Conservation (phyloP, 768 basidiomycete genomes). For the Suillus fuscotomentosus region DNA sequence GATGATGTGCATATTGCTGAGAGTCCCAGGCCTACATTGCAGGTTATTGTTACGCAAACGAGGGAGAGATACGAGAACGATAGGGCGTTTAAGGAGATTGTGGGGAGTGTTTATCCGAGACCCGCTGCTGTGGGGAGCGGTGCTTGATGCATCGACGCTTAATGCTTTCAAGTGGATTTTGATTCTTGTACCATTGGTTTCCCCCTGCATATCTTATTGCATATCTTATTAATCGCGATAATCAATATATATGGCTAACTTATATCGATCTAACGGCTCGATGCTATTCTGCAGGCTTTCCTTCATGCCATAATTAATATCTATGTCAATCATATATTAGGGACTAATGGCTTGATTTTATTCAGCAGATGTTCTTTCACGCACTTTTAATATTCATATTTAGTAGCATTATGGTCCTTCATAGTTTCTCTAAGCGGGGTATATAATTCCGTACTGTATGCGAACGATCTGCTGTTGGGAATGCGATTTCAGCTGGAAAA, state of each 20-base stretch:
- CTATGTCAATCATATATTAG: not conserved
- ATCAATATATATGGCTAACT: not conserved
- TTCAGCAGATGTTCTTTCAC: not conserved
- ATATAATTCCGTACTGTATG: not conserved
- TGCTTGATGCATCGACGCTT: not conserved
- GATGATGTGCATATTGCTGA: slow-evolving; percentile 16
- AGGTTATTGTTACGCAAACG: slow-evolving; percentile 34
- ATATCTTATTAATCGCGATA: not conserved
- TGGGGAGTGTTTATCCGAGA: slow-evolving; percentile 27
- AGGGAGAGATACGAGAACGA: slow-evolving; percentile 35
- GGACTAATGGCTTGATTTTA: not conserved
- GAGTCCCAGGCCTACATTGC: slow-evolving; percentile 19
- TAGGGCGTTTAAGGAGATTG: slow-evolving; percentile 29
- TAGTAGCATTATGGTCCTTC: not conserved
- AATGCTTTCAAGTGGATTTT: not conserved
- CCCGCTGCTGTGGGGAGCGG: slow-evolving; percentile 12
- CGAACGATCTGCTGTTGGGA: not conserved
- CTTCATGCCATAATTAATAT: not conserved
- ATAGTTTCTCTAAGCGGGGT: not conserved
- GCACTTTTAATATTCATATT: not conserved
- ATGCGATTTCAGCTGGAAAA: not conserved
- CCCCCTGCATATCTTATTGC: not conserved
- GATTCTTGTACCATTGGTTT: not conserved
- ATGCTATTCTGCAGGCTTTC: not conserved
- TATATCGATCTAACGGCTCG: not conserved